A percentile compares a stretch with the other conserved stretches of the same genome.
phyloP scores from a whole-genome alignment of 768 basidiomycete species.

The Suillus occidentalis region DNA sequence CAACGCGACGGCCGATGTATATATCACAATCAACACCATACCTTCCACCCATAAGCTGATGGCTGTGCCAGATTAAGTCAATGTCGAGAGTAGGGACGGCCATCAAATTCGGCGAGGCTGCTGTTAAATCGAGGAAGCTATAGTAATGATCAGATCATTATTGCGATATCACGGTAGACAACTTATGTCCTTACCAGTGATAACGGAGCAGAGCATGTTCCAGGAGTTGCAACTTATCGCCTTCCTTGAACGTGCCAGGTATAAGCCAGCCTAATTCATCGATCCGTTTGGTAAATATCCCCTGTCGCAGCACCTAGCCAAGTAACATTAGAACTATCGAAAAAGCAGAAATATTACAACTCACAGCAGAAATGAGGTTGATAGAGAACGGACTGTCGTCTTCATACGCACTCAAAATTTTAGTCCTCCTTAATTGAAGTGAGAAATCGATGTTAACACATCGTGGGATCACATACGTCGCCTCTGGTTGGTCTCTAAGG shows the following conservation, averaged over 20 bases:
- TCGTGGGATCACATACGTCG: conserved; percentile 22
- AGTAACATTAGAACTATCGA: not conserved
- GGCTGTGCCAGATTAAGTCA: conserved; percentile 75
- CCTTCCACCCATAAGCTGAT: conserved; percentile 52
- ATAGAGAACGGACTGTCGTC: conserved; percentile 55
- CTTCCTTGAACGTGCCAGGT: conserved; percentile 38
- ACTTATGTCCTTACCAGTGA: conserved; percentile 44
- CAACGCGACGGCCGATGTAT: conserved; percentile 46
- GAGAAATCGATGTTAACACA: not conserved
- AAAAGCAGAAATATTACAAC: conserved; percentile 9
- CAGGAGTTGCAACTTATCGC: conserved; percentile 40
- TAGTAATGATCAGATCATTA: not conserved
- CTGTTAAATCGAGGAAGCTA: conserved; percentile 58
- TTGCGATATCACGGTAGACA: not conserved
- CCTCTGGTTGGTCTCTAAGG: conserved; percentile 17
- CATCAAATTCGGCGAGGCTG: conserved; percentile 41
- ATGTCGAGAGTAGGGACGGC: conserved; percentile 71
- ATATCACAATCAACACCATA: conserved; percentile 47
- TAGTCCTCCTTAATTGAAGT: conserved; percentile 30
- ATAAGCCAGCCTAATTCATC: conserved; percentile 50
- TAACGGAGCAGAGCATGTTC: conserved; percentile 55
- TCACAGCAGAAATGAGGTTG: conserved; percentile 57
- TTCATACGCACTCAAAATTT: conserved; percentile 52
- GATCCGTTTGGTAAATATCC: conserved; percentile 55
- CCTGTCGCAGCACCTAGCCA: conserved; percentile 54